Evolutionary conservation across 371 early-diverging fungal species (phyloP), one percentile per base, ranked within the genome.

Genomic region (Sporodiniella umbellata): DNA sequence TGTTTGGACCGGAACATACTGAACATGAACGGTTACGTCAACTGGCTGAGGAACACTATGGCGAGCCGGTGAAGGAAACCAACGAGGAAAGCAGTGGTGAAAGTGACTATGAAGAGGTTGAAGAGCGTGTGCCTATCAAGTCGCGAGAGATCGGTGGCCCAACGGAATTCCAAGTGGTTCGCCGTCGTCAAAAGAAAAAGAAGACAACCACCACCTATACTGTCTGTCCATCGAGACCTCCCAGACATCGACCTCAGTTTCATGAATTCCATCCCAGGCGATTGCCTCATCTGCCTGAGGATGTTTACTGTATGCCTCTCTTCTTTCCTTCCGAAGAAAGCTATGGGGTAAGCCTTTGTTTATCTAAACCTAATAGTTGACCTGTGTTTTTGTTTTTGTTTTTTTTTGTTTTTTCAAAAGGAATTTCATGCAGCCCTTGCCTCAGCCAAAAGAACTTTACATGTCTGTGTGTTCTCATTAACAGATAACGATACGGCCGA

Each of bases 401-500:
- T n/a, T 30, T 11, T 26, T 26, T 37, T 3, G 19, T 11, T 64
- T 70, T 53, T 68, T 12, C 28, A 7, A 25, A 56, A 80, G 60
- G 56, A 60, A 24, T 62, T 81, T 51, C 48, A 73, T 45, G 58
- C 73, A 50, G 77, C 77, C 7, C 51, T 81, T 44, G 66, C 70
- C 15, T 59, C 64, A 15, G 77, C 81, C 24, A 58, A 79, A 50
- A 56, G 65, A 51, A 63, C 82, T 0, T 50, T 82, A 31, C 66
- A 73, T 56, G 70, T 82, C 17, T 78, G 79, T 53, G 72, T 82
- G 10, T 82, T 70, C 55, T 79, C 79, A 28, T 56, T 82, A 53
- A 82, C 82, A 5, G 82, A 82, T 44, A 72, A 79, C 42, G 75
- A 75, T 4, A 73, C 79, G 3, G 80, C 82, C 22, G 60, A 64